A percentile compares a stretch with the other conserved stretches of the same genome.
phyloP scores from a whole-genome alignment of 805 yeast species.

The Saccharomyces mikatae region DNA sequence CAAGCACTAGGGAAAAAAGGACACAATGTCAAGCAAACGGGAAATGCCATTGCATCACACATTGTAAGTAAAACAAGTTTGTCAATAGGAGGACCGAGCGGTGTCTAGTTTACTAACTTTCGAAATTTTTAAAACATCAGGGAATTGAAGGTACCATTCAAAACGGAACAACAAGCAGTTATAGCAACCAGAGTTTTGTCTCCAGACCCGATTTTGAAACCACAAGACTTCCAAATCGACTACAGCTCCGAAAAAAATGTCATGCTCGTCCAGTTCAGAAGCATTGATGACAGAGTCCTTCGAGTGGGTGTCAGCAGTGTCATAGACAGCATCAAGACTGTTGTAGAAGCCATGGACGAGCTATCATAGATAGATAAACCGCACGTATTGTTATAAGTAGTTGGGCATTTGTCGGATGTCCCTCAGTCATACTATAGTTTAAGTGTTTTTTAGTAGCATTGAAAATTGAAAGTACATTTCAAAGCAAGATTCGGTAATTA shows the following conservation, averaged over 20 bases:
- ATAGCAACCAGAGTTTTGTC: constrained; percentile 53
- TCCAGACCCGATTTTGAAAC: constrained; percentile 79
- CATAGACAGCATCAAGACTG: constrained; percentile 66
- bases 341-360: constrained; percentile 73
- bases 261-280: constrained; percentile 45
- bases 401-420: not conserved
- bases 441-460: not conserved
- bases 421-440: not conserved
- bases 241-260: constrained; percentile 33
- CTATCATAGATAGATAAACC: constrained; percentile 3
- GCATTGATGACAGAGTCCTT: constrained; percentile 63
- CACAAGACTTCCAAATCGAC: constrained; percentile 49
- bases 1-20: not conserved
- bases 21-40: not conserved
- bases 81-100: not conserved
- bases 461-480: not conserved
- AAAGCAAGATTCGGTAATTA: not conserved
- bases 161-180: constrained; percentile 45
- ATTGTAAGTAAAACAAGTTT: not conserved
- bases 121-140: constrained; percentile 13
- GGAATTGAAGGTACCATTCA: constrained; percentile 56
- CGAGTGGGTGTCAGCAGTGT: constrained; percentile 80
- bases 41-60: not conserved
- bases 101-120: not conserved
- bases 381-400: not conserved